phyloP scores from a whole-genome alignment of 371 early-diverging fungal species.

The Lichtheimia ramosa region DNA sequence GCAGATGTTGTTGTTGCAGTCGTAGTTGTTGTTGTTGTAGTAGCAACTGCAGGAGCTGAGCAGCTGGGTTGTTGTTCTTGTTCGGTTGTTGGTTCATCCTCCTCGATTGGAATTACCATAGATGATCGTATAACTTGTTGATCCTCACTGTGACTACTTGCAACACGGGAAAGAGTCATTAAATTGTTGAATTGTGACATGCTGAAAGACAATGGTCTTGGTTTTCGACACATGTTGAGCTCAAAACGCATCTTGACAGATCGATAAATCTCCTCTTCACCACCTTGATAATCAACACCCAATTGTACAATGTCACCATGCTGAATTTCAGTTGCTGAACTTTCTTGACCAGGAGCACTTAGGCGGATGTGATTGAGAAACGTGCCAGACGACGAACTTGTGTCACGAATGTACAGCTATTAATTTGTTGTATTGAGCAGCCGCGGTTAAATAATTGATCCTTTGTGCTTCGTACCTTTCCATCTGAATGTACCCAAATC shows the following conservation, averaged over 20 bases:
- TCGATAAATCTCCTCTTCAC: slow-evolving; percentile 67
- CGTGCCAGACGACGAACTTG: slow-evolving; percentile 94
- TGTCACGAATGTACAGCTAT: slow-evolving; percentile 89
- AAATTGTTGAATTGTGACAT: slow-evolving; percentile 41
- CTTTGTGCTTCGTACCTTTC: slow-evolving; percentile 18
- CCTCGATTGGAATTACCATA: neutral
- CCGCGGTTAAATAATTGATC: neutral
- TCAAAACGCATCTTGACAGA: slow-evolving; percentile 81
- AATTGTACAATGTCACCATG: slow-evolving; percentile 94
- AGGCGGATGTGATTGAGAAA: slow-evolving; percentile 94
- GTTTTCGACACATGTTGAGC: slow-evolving; percentile 52
- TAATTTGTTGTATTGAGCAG: neutral
- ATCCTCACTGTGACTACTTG: slow-evolving; percentile 13
- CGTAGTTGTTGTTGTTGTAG: neutral
- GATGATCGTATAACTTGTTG: neutral
- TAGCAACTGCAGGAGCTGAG: slow-evolving; percentile 3
- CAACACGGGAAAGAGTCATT: slow-evolving; percentile 26
- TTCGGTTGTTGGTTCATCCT: neutral
- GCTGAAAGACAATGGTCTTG: slow-evolving; percentile 34
- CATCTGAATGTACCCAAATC: slow-evolving; percentile 75
- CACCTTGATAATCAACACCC: slow-evolving; percentile 97
- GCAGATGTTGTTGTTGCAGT: neutral
- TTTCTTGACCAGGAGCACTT: slow-evolving; percentile 85
- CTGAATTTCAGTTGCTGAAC: slow-evolving; percentile 78
- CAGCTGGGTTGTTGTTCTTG: neutral